These are phyloP conservation scores for Pseudocohnilembus persalinus DNA, from an alignment of 169 alveolate genomes.

Conservation along the genomic window DNA sequence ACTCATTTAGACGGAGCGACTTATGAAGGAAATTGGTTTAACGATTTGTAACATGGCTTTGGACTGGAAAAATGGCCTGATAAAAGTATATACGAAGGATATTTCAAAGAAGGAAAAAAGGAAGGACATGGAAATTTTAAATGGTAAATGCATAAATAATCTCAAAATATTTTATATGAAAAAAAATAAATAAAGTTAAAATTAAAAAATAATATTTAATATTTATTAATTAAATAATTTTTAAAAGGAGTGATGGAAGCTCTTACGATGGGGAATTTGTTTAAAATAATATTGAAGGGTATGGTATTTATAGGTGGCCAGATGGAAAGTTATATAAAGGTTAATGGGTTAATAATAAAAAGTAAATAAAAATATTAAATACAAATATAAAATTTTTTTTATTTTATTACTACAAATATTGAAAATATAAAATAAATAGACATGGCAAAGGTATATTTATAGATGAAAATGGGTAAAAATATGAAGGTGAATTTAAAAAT, in stretches of 20 bases:
- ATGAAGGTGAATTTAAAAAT: neutral
- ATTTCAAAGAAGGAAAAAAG: constrained; percentile 23
- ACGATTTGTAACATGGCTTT: constrained; percentile 32
- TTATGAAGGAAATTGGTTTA: constrained; percentile 40
- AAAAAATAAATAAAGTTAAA: too few relatives aligned
- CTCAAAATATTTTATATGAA: too few relatives aligned
- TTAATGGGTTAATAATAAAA: neutral
- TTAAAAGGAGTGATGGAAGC: constrained; percentile 37
- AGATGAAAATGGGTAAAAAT: neutral
- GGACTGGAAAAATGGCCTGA: constrained; percentile 44
- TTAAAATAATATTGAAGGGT: neutral
- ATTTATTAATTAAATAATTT: too few relatives aligned
- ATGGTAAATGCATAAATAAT: constrained; percentile 17
- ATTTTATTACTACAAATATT: too few relatives aligned
- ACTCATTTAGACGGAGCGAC: constrained; percentile 36
- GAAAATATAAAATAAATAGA: too few relatives aligned
- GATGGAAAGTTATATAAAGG: neutral
- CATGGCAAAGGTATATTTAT: neutral
- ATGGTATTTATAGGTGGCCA: neutral
- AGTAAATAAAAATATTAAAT: neutral
- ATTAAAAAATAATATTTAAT: too few relatives aligned
- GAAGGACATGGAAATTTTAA: constrained; percentile 34
- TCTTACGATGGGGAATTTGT: neutral
- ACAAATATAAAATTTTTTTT: too few relatives aligned
- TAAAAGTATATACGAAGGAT: constrained; percentile 16